A percentile compares a stretch with the other conserved stretches of the same genome.
Evolutionary conservation across 371 early-diverging fungal genomes (phyloP).

Genomic region (Lichtheimia ornata): DNA sequence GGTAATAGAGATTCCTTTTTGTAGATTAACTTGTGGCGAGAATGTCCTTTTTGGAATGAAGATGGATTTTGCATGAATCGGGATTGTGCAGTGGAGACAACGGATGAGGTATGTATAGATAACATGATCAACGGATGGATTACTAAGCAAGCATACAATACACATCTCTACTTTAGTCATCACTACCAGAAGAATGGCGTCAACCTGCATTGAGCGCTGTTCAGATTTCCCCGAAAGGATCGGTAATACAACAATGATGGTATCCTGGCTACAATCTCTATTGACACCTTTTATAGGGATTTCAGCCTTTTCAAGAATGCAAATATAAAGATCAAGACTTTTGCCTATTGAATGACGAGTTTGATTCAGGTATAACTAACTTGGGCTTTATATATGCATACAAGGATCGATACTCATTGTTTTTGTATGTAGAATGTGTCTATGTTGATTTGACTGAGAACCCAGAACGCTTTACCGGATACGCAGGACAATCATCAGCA

Average conservation of each 20-base stretch:
- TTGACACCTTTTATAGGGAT: conserved; percentile 24
- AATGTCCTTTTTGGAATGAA: conserved; percentile 92
- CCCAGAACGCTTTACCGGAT: conserved; percentile 97
- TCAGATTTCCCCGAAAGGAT: conserved; percentile 49
- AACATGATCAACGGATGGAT: no score
- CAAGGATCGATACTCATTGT: not conserved
- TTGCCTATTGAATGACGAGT: conserved; percentile 86
- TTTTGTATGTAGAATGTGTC: conserved; percentile 60
- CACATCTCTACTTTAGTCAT: conserved; percentile 13
- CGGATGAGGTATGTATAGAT: conserved; percentile 63
- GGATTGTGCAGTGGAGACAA: conserved; percentile 86
- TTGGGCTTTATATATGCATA: no score
- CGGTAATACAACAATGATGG: conserved; percentile 32
- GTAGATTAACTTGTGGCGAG: conserved; percentile 86
- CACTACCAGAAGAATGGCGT: conserved; percentile 54
- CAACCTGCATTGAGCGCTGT: conserved; percentile 58
- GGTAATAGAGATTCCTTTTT: not conserved
- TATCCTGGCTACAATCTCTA: not conserved
- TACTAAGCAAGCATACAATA: no score
- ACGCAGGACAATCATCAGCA: conserved; percentile 85
- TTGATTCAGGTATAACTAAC: conserved; percentile 45
- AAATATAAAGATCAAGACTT: conserved; percentile 82
- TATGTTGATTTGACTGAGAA: conserved; percentile 90
- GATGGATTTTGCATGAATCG: conserved; percentile 81
- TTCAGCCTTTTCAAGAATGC: conserved; percentile 60